Evolutionary conservation across 805 yeast genomes (phyloP).

Genomic region (Starmerella floris): DNA sequence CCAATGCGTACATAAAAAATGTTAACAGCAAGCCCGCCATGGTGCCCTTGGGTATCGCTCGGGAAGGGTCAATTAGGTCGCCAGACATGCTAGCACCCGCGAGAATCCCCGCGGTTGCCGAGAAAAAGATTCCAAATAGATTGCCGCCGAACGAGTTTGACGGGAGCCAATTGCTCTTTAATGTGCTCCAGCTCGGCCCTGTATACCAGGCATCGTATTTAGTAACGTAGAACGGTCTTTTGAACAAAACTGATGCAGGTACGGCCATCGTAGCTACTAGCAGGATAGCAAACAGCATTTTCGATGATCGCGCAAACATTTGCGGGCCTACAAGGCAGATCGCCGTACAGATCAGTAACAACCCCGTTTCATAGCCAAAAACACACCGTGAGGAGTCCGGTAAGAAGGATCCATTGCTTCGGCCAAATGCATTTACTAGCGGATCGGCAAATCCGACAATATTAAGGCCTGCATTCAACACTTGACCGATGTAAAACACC

Average conservation of each 20-base stretch:
- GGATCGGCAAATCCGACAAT: slow-evolving; percentile 96
- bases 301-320: slow-evolving; percentile 71
- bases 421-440: slow-evolving; percentile 63
- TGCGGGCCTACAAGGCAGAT: slow-evolving; percentile 71
- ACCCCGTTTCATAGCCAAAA: slow-evolving; percentile 54
- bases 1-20: slow-evolving; percentile 61
- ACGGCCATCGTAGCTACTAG: slow-evolving; percentile 63
- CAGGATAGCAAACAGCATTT: slow-evolving; percentile 52
- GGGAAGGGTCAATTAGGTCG: slow-evolving; percentile 71
- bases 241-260: slow-evolving; percentile 62
- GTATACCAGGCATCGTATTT: slow-evolving; percentile 36
- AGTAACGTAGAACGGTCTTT: slow-evolving; percentile 38
- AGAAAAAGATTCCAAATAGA: slow-evolving; percentile 89
- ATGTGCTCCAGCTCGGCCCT: slow-evolving; percentile 60
- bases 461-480: slow-evolving; percentile 73
- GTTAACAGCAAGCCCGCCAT: slow-evolving; percentile 69
- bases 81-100: slow-evolving; percentile 99
- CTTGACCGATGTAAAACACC: slow-evolving; percentile 89
- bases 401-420: slow-evolving; percentile 44
- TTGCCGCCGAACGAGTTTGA: slow-evolving; percentile 27
- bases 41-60: slow-evolving; percentile 88
- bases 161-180: slow-evolving; percentile 57
- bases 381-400: slow-evolving; percentile 63
- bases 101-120: slow-evolving; percentile 96
- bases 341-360: slow-evolving; percentile 57